Evolutionary conservation across 2,329 filamentous ascomycete genomes (phyloP), one percentile per base, ranked within the genome.

Genomic region (Pseudopyricularia javanii): DNA sequence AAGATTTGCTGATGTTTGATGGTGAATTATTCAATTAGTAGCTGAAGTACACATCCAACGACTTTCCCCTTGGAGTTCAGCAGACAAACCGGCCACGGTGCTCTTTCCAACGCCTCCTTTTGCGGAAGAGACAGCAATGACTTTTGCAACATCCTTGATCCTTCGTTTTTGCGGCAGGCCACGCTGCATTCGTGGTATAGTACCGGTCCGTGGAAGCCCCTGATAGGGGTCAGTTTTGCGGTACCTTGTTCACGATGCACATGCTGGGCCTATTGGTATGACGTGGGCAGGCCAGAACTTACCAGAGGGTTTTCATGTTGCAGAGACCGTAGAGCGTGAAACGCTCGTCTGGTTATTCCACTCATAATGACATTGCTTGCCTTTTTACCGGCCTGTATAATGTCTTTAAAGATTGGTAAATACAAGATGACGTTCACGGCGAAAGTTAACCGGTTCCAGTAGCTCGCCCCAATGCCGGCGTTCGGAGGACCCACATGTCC

Each of bases 101-200:
- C 89, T 95, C 66, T 98, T 98, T 1, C 93, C 93, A 0, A 98
- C 93, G n/a, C 93, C 93, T 2, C 93, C 93, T 65, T 98, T 98
- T 14, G 93, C 93, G 1, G 91, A 97, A 4, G 90, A 95, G 14
- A 98, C 88, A n/a, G 91, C 90, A 55, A 98, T 81, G n/a, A 96
- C 83, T 65, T 95, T 95, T 58, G 82, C 79, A 24, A 98, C 91
- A 65, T 91, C 83, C 26, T 79, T 78, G 59, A 98, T 95, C 60
- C 80, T 83, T 58, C 88, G 80, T 62, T 86, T 84, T 60, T 89
- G 80, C 0, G 93, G 91, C 11, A 95, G 76, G 24, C 88, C 88
- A 52, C 88, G 82, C 69, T 88, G 86, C 74, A 88, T 82, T 37
- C 86, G 83, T 32, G 84, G 85, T 55, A 91, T 78, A 32, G 74